Evolutionary conservation across 2,329 filamentous ascomycete species (phyloP), one percentile per base, ranked within the genome.

Genomic region (Fusarium sp.): DNA sequence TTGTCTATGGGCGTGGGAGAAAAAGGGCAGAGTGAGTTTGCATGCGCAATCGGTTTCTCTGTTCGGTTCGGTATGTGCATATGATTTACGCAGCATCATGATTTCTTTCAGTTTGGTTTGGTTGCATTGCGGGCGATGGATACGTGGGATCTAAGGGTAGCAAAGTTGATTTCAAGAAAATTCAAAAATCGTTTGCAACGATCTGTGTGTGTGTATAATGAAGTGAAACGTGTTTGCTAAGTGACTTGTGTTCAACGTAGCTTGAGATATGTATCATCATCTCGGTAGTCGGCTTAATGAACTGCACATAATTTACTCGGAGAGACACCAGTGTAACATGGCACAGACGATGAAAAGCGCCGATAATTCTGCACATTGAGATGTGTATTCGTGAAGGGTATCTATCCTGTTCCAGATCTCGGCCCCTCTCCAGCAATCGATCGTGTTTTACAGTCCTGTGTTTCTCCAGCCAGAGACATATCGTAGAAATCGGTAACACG

Each of bases 351-450:
- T 31, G 47, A 69, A 70, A 72, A 71, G 49, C 34, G 57, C 69
- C 65, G 67, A 73, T 17, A 31, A 54, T 39, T 44, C 52, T 36
- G 36, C 24, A 38, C n/a, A 59, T 65, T 14, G 33, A 65, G 46
- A 58, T 57, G 55, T 59, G 34, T 47, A 63, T 67, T 64, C 39
- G 44, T 47, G 42, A 58, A 55, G 67, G 65, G 71, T 73, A 71
- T 62, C 65, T 74, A 57, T 53, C 49, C 49, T 58, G 55, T 44
- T 62, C 52, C 34, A 55, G 50, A 69, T 59, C 54, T 66, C 38
- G 60, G 57, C 46, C 53, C 34, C 19, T 60, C 24, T 26, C 36
- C 10, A 60, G 42, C 21, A 46, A 39, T 45, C 62, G 51, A 65
- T 60, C 24, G 34, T 54, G 43, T 40, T 36, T 4, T 38, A 34